phyloP scores from a whole-genome alignment of 768 basidiomycete genomes.

The Suillus placidus region DNA sequence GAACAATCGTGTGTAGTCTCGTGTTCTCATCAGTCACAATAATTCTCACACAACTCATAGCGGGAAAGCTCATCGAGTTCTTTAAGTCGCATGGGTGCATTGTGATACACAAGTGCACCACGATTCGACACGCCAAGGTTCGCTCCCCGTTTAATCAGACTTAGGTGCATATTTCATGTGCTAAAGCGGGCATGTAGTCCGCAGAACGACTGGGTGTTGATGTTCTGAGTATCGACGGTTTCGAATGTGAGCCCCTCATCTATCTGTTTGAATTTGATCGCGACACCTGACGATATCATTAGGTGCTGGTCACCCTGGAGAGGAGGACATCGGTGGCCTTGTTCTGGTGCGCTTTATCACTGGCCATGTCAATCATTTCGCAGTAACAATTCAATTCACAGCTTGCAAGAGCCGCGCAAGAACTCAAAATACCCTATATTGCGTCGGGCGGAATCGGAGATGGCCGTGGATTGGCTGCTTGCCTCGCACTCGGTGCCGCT shows the following conservation, averaged over 20 bases:
- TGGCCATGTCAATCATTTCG: neutral
- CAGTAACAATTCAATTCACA: slow-evolving; percentile 29
- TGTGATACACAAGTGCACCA: slow-evolving; percentile 91
- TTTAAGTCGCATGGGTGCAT: slow-evolving; percentile 79
- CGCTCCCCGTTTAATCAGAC: slow-evolving; percentile 30
- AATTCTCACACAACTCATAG: slow-evolving; percentile 38
- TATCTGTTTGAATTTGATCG: slow-evolving; percentile 6
- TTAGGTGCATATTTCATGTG: slow-evolving; percentile 5
- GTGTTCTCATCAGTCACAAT: neutral
- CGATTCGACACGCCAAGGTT: slow-evolving; percentile 83
- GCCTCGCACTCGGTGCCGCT: slow-evolving; percentile 77
- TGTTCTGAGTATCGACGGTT: slow-evolving; percentile 85
- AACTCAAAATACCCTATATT: slow-evolving; percentile 82
- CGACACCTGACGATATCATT: slow-evolving; percentile 10
- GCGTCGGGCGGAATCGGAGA: slow-evolving; percentile 93
- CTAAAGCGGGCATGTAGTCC: slow-evolving; percentile 35
- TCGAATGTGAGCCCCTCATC: slow-evolving; percentile 66
- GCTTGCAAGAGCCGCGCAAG: slow-evolving; percentile 86
- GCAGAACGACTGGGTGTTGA: slow-evolving; percentile 84
- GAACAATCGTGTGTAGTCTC: slow-evolving; percentile 67
- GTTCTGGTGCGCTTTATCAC: slow-evolving; percentile 58
- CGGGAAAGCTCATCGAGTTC: slow-evolving; percentile 75
- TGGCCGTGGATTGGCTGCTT: slow-evolving; percentile 79
- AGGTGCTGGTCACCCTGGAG: slow-evolving; percentile 95
- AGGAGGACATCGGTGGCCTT: slow-evolving; percentile 88